Percentiles rank a stretch among this genome's conserved stretches.
These are phyloP conservation scores for Coleophoma cylindrospora DNA, from an alignment of 2,329 filamentous ascomycete genomes.

Conservation along the genomic window DNA sequence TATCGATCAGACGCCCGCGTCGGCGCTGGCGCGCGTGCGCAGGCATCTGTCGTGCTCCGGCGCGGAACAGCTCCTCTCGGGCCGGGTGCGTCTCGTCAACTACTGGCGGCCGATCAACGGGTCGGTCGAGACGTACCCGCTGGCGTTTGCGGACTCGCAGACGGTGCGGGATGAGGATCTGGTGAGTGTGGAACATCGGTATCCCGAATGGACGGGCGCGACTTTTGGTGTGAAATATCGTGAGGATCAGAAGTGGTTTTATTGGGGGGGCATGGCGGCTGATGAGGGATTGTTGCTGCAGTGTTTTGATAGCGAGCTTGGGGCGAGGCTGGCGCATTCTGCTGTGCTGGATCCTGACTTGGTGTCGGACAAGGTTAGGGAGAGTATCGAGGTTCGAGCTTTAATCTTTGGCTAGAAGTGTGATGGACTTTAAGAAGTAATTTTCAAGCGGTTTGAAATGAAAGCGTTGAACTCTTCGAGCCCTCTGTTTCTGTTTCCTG, in stretches of 20 bases:
- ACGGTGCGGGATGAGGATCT: constrained; percentile 6
- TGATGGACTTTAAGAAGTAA: too few relatives aligned
- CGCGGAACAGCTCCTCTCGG: constrained; percentile 35
- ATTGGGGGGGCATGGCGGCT: constrained; percentile 8
- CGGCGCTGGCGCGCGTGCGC: constrained; percentile 32
- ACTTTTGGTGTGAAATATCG: constrained; percentile 6
- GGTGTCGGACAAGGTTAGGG: constrained; percentile 61
- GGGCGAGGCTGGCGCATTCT: constrained; percentile 46
- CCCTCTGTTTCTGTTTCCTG: too few relatives aligned
- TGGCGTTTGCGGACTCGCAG: constrained; percentile 7
- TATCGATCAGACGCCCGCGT: constrained; percentile 48
- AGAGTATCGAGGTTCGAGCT: constrained; percentile 82
- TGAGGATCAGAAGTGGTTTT: constrained; percentile 7
- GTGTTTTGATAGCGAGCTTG: constrained; percentile 10
- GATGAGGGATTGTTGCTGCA: constrained; percentile 9
- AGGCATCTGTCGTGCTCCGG: constrained; percentile 35
- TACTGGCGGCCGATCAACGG: constrained; percentile 7
- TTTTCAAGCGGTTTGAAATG: too few relatives aligned
- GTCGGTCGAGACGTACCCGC: constrained; percentile 2
- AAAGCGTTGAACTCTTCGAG: too few relatives aligned
- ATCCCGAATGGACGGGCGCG: constrained; percentile 6
- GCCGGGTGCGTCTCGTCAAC: constrained; percentile 47
- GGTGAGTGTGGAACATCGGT: constrained; percentile 4
- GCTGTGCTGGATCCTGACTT: constrained; percentile 73
- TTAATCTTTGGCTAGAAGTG: constrained; percentile 62